phyloP scores from a whole-genome alignment of 495 filamentous ascomycete genomes.

The Chaetomium cochliodes region DNA sequence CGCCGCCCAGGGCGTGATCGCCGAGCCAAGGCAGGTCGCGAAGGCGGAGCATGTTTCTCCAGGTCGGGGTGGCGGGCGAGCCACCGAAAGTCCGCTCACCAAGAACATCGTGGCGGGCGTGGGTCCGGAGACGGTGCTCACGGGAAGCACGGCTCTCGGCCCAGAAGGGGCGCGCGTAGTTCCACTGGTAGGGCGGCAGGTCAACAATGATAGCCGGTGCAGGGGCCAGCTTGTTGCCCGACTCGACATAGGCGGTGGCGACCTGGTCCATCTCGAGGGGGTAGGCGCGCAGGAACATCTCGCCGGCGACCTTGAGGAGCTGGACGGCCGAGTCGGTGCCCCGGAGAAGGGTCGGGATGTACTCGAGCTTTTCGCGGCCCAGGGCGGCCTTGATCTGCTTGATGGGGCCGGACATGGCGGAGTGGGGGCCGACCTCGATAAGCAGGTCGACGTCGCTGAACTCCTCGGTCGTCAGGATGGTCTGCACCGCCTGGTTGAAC shows the following conservation, averaged over 20 bases:
- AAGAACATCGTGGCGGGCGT: conserved; percentile 46
- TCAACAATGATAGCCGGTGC: conserved; percentile 32
- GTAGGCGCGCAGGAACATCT: conserved; percentile 35
- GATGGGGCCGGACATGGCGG: conserved; percentile 50
- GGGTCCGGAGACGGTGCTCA: conserved; percentile 37
- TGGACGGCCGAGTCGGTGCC: conserved; percentile 37
- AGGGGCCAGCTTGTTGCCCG: background rate
- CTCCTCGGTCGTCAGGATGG: conserved; percentile 6
- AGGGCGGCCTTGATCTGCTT: conserved; percentile 41
- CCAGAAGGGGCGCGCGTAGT: conserved; percentile 40
- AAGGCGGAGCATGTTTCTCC: conserved; percentile 44
- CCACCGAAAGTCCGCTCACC: conserved; percentile 37
- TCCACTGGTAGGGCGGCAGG: conserved; percentile 50
- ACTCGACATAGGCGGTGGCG: background rate
- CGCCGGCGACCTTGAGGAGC: conserved; percentile 38
- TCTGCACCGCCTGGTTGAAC: conserved; percentile 43
- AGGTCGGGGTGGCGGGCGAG: conserved; percentile 35
- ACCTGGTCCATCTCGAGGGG: conserved; percentile 6
- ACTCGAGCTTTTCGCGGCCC: conserved; percentile 25
- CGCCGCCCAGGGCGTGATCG: conserved; percentile 41
- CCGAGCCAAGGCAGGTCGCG: conserved; percentile 45
- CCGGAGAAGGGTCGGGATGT: conserved; percentile 39
- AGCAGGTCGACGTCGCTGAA: conserved; percentile 22
- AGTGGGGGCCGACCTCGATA: conserved; percentile 58
- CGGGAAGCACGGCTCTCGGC: conserved; percentile 41